Percentiles rank a stretch among this genome's conserved stretches.
Conservation (phyloP, 2,329 filamentous ascomycete genomes). For the Cladophialophora psammophila region DNA sequence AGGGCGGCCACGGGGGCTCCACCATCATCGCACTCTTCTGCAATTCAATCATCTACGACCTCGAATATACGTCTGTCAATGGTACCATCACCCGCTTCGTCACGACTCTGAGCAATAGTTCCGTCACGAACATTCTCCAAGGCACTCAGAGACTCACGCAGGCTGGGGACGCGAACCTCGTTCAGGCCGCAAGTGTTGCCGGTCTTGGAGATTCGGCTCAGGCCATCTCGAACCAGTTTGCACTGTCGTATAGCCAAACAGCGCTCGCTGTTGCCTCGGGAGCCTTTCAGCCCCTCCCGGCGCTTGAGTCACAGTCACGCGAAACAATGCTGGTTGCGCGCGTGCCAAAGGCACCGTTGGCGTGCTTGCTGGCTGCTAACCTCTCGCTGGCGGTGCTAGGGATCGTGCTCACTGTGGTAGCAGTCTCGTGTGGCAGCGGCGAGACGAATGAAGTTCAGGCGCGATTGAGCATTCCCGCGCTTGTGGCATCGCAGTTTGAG, state of each 20-base stretch:
- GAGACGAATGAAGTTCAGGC: constrained; percentile 27
- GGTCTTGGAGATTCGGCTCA: neutral
- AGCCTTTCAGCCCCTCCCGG: constrained; percentile 1
- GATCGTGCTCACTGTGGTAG: constrained; percentile 9
- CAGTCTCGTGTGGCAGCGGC: constrained; percentile 10
- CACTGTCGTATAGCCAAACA: neutral
- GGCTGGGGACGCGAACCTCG: neutral
- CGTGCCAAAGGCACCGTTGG: constrained; percentile 5
- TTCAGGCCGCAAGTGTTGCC: neutral
- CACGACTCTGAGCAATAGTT: constrained; percentile 14
- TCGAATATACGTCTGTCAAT: constrained; percentile 39
- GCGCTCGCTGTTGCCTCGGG: constrained; percentile 21
- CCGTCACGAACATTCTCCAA: constrained; percentile 13
- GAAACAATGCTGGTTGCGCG: constrained; percentile 5
- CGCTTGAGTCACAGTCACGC: neutral
- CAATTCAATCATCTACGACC: constrained; percentile 39
- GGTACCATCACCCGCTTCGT: constrained; percentile 17
- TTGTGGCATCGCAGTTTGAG: constrained; percentile 29
- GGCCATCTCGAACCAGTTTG: neutral
- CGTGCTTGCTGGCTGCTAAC: neutral
- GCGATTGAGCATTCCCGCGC: constrained; percentile 26
- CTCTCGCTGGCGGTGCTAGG: constrained; percentile 13
- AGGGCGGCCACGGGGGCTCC: constrained; percentile 10
- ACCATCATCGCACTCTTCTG: constrained; percentile 35
- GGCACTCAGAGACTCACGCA: neutral